Base-by-base conservation (phyloP, 1,284 basidiomycete species). In the Marasmius tenuissimus region DNA sequence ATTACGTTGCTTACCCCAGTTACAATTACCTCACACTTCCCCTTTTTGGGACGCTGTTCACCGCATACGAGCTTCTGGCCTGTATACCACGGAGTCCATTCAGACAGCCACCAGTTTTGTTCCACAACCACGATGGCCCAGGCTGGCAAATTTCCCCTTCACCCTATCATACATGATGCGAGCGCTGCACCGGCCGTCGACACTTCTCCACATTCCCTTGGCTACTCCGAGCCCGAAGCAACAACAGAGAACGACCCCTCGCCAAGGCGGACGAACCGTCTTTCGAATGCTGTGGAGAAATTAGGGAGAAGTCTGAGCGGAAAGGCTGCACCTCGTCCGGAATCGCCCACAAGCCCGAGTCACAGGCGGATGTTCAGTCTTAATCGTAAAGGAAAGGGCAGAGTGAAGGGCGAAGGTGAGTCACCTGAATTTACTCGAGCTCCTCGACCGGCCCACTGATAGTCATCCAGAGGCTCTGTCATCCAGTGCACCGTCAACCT, bases 291-390 rank as follows among this genome's bases (percentile, higher is more conserved):
- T 27, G 75, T 82, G 52, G 81, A 84, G 62, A 85, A 76, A 63
- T 77, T 92, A 42, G 83, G 84, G 62, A 80, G 80, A 69, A 87
- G 83, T 69, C 71, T 83, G 45, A 77, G 78, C 61, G 73, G 70
- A 49, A 81, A 74, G 61, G 67, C 79, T 42, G 67, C 72, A 38
- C 66, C 76, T 34, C 61, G 64, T 22, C 54, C 71, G 42, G 61
- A 71, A 40, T 69, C 73, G n/a, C 71, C 75, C n/a, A 69, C 71
- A 54, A 16, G 34, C 40, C 68, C 81, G 48, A 73, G 76, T 56
- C 79, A 76, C 63, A 82, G 79, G 63, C 84, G 85, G 37, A 71
- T 86, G 48, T 83, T 86, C 70, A 85, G 83, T 69, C 72, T 86
- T 49, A 84, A 72, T 69, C 81, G 82, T 62, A 85, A 81, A 73